Conservation (phyloP, 2,329 filamentous ascomycete species). For the Penicillium sp. region DNA sequence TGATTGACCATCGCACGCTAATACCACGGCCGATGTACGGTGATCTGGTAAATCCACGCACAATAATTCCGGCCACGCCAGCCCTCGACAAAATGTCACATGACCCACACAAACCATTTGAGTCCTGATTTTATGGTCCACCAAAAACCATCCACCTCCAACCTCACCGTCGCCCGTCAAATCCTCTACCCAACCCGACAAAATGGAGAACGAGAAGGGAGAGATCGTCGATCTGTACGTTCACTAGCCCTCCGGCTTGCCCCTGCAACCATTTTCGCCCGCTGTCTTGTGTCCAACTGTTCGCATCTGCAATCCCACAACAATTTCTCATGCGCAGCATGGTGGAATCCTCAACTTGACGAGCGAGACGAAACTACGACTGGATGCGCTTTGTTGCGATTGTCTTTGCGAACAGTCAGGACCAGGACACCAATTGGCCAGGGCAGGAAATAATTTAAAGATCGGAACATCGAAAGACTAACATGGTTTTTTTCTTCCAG, state of each 20-base stretch:
- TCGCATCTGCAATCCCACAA: slow-evolving; percentile 8
- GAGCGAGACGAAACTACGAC: background rate
- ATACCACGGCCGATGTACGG: slow-evolving; percentile 15
- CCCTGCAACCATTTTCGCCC: slow-evolving; percentile 10
- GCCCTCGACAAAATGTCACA: slow-evolving; percentile 39
- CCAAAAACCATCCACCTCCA: slow-evolving; percentile 29
- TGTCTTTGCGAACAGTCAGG: slow-evolving; percentile 4
- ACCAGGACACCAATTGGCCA: slow-evolving; percentile 6
- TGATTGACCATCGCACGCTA: slow-evolving; percentile 2
- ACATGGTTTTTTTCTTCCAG: slow-evolving; percentile 43
- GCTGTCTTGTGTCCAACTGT: slow-evolving; percentile 15
- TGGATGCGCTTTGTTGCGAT: slow-evolving; percentile 2
- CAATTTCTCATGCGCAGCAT: slow-evolving; percentile 4
- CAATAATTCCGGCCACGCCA: slow-evolving; percentile 19
- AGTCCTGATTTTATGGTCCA: slow-evolving; percentile 28
- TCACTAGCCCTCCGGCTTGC: slow-evolving; percentile 16
- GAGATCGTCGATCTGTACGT: slow-evolving; percentile 98
- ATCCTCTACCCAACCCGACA: slow-evolving; percentile 44
- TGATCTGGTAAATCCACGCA: slow-evolving; percentile 9
- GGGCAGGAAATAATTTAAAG: slow-evolving; percentile 6
- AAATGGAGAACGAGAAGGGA: slow-evolving; percentile 99
- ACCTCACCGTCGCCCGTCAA: slow-evolving; percentile 36
- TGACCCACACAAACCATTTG: slow-evolving; percentile 40
- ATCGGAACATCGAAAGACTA: slow-evolving; percentile 4
- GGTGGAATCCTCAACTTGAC: slow-evolving; percentile 2